Evolutionary conservation across 495 filamentous ascomycete species (phyloP).

Genomic region (Aspergillus haitiensis): DNA sequence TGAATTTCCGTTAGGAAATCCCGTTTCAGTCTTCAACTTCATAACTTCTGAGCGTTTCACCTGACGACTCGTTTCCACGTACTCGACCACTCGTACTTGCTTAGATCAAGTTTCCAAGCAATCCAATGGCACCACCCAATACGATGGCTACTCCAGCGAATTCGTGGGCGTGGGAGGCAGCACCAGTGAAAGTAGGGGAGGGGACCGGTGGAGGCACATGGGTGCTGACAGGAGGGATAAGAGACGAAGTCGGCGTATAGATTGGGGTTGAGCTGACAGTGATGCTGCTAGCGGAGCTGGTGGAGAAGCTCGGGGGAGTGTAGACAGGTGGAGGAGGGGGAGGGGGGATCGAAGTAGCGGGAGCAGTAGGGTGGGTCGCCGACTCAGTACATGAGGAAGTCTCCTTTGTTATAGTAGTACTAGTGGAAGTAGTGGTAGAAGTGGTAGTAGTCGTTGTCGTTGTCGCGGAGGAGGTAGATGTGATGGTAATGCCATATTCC

Average conservation of each 20-base stretch:
- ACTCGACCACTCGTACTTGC: neutral
- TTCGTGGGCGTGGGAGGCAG: neutral
- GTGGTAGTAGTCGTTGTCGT: neutral
- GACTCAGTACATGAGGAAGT: neutral
- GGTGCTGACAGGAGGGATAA: neutral
- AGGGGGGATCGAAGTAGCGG: neutral
- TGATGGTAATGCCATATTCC: constrained; percentile 15
- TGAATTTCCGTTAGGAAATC: too few species aligned
- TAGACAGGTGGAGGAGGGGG: neutral
- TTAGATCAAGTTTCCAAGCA: neutral
- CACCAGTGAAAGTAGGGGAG: neutral
- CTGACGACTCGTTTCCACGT: too few species aligned
- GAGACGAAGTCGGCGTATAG: constrained; percentile 7
- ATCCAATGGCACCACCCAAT: neutral
- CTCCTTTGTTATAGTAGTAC: neutral
- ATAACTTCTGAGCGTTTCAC: too few species aligned
- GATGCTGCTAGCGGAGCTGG: constrained; percentile 16
- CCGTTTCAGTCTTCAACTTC: too few species aligned
- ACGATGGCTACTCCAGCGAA: neutral
- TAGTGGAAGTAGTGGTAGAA: neutral
- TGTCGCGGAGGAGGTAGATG: constrained; percentile 4
- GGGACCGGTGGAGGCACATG: neutral
- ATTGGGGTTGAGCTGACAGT: constrained; percentile 16
- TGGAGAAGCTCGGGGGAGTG: neutral
- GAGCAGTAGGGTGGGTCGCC: neutral